Conservation (phyloP, 495 filamentous ascomycete genomes). For the Corynascus novoguineensis region DNA sequence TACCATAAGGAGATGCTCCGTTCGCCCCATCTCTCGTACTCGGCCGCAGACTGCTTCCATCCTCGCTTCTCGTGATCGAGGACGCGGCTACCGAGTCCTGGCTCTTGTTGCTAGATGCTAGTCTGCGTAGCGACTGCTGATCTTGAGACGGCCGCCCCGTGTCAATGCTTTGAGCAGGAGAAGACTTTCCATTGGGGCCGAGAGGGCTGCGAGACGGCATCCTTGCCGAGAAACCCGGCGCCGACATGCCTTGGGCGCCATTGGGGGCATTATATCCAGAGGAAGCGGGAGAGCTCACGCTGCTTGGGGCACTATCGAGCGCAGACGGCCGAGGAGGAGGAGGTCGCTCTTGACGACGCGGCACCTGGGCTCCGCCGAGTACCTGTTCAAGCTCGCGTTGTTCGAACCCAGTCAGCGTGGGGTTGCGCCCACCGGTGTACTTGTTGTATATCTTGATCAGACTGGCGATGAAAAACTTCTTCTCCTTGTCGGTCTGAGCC, state of each 20-base stretch:
- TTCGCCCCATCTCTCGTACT: slow-evolving; percentile 44
- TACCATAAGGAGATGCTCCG: slow-evolving; percentile 36
- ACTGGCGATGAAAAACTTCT: slow-evolving; percentile 95
- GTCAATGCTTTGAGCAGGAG: slow-evolving; percentile 44
- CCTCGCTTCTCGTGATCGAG: slow-evolving; percentile 42
- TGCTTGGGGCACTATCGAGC: slow-evolving; percentile 25
- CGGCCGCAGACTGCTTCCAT: slow-evolving; percentile 42
- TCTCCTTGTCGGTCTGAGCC: slow-evolving; percentile 84
- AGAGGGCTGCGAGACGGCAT: slow-evolving; percentile 28
- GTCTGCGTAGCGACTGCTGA: slow-evolving; percentile 40
- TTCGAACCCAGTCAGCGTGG: slow-evolving; percentile 76
- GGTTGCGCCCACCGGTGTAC: slow-evolving; percentile 83
- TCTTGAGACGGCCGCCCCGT: slow-evolving; percentile 38
- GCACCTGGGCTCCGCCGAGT: slow-evolving; percentile 41
- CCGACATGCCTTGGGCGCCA: slow-evolving; percentile 14
- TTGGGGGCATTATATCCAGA: slow-evolving; percentile 26
- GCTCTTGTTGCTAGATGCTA: slow-evolving; percentile 48
- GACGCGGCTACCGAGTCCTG: slow-evolving; percentile 51
- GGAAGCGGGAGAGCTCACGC: slow-evolving; percentile 22
- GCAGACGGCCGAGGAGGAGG: slow-evolving; percentile 33
- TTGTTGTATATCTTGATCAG: slow-evolving; percentile 92
- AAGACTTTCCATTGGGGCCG: slow-evolving; percentile 34
- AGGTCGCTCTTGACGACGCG: slow-evolving; percentile 22
- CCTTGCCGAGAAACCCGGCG: slow-evolving; percentile 18
- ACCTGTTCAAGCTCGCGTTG: slow-evolving; percentile 69